A percentile compares a stretch with the other conserved stretches of the same genome.
Evolutionary conservation across 2,329 filamentous ascomycete genomes (phyloP).

Genomic region (Fusarium poae): DNA sequence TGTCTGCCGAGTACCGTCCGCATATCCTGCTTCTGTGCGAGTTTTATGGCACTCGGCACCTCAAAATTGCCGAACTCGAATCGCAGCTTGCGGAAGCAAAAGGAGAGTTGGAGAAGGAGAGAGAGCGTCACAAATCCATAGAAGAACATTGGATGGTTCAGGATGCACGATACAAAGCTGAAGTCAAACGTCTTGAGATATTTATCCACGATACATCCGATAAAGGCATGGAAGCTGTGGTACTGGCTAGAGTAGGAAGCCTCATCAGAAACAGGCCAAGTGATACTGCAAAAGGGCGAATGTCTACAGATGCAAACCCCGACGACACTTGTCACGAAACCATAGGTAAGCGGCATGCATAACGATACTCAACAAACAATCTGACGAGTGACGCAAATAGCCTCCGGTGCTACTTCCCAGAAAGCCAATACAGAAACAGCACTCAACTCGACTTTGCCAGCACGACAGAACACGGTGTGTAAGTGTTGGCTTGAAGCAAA

Average conservation of each 20-base stretch:
- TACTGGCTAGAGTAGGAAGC: conserved; percentile 58
- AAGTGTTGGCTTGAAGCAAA: neutral
- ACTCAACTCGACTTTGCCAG: conserved; percentile 6
- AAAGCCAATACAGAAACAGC: neutral
- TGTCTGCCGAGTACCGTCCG: conserved; percentile 59
- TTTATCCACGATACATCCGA: conserved; percentile 55
- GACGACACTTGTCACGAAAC: neutral
- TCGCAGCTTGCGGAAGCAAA: conserved; percentile 56
- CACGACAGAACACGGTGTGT: conserved; percentile 37
- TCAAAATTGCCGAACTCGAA: conserved; percentile 53
- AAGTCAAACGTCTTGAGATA: conserved; percentile 53
- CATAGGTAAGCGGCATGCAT: conserved; percentile 14
- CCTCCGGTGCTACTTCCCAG: neutral
- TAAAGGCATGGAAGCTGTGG: conserved; percentile 60
- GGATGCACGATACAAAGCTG: conserved; percentile 46
- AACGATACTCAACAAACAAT: neutral
- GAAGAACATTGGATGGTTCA: conserved; percentile 43
- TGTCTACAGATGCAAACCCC: neutral
- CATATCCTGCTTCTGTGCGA: conserved; percentile 58
- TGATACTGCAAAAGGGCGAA: neutral
- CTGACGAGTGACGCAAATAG: conserved; percentile 17
- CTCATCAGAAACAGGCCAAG: conserved; percentile 45
- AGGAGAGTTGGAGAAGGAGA: conserved; percentile 50
- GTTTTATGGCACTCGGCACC: conserved; percentile 51
- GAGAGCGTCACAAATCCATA: conserved; percentile 51